Evolutionary conservation across 164 flowering plant genomes (phyloP).

Genomic region (Platanus orientalis): DNA sequence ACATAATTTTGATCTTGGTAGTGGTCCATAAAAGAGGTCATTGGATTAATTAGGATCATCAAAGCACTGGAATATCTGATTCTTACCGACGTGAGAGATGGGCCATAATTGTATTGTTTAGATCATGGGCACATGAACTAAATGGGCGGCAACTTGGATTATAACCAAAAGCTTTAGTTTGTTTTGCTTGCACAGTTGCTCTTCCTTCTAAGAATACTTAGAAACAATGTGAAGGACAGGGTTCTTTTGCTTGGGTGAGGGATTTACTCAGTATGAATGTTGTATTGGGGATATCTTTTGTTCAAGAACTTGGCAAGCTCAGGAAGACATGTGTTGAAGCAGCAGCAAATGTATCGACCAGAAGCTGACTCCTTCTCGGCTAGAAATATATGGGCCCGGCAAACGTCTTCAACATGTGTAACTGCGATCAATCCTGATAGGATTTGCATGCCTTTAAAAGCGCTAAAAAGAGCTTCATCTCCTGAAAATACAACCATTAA

Average conservation of each 20-base stretch:
- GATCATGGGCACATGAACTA: no score
- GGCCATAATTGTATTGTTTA: no score
- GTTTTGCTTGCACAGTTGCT: no score
- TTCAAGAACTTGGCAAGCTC: constrained; percentile 67
- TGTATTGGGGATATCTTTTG: constrained; percentile 55
- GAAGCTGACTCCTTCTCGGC: constrained; percentile 72
- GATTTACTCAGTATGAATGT: constrained; percentile 61
- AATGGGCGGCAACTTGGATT: no score
- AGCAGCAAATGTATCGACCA: constrained; percentile 73
- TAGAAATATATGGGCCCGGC: constrained; percentile 61
- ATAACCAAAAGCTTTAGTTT: no score
- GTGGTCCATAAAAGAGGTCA: no score
- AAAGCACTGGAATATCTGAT: no score
- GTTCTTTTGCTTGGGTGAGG: not conserved
- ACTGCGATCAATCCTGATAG: constrained; percentile 68
- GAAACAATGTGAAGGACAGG: no score
- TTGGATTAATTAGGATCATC: no score
- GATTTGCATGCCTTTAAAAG: constrained; percentile 64
- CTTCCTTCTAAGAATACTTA: no score
- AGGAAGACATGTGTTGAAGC: constrained; percentile 46
- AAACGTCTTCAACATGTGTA: constrained; percentile 68
- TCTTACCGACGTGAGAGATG: no score
- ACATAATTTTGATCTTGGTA: no score
- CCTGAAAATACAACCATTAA: constrained; percentile 42
- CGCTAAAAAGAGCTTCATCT: constrained; percentile 41